A percentile compares a stretch with the other conserved stretches of the same genome.
phyloP scores from a whole-genome alignment of 1,284 basidiomycete genomes.

The Rhodofomes roseus region DNA sequence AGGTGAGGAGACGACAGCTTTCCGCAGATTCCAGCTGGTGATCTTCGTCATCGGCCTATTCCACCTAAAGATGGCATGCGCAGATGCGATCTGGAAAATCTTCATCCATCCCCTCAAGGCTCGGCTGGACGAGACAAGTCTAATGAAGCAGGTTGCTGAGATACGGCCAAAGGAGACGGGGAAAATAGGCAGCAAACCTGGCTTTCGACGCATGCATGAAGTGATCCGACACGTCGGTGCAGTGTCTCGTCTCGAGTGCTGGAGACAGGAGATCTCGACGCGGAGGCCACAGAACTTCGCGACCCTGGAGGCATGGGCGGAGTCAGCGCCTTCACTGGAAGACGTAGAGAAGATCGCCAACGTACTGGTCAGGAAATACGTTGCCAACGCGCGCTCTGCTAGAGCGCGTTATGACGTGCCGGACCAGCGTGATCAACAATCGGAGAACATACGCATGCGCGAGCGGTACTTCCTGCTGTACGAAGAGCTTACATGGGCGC shows the following conservation, averaged over 20 bases:
- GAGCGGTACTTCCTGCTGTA: constrained; percentile 31
- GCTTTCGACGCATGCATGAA: constrained; percentile 34
- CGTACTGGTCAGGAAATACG: not conserved
- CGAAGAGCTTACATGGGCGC: constrained; percentile 28
- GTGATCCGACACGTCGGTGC: constrained; percentile 26
- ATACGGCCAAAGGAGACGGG: constrained; percentile 21
- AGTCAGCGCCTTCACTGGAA: not conserved
- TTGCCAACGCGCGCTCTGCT: not conserved
- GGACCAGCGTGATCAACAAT: constrained; percentile 26
- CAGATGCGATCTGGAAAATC: too few relatives aligned
- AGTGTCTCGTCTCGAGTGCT: constrained; percentile 13
- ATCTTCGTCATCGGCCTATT: too few relatives aligned
- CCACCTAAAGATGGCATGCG: too few relatives aligned
- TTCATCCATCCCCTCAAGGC: too few relatives aligned
- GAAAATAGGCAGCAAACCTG: constrained; percentile 26
- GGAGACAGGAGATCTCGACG: not conserved
- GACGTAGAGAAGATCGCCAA: not conserved
- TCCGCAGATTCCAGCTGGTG: too few relatives aligned
- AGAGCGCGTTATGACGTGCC: constrained; percentile 22
- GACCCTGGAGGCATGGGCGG: not conserved
- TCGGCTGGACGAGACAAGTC: too few relatives aligned
- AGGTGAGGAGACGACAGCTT: too few relatives aligned
- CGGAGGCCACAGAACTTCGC: not conserved
- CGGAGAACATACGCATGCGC: too few relatives aligned
- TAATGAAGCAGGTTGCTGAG: too few relatives aligned